Conservation (phyloP, 2,329 filamentous ascomycete genomes). For the Myriosclerotinia duriaeana region DNA sequence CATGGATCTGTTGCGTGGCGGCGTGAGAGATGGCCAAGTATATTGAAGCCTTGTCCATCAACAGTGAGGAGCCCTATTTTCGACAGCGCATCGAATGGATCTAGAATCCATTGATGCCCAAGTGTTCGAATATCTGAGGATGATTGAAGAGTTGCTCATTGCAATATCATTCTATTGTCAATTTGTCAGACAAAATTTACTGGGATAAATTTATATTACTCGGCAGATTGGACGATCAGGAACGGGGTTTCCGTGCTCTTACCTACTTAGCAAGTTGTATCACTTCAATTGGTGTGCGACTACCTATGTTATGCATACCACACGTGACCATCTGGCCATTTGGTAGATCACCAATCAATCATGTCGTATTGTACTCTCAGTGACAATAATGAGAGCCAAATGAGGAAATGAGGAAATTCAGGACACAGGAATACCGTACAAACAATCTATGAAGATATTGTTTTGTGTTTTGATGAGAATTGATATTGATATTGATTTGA, state of each 20-base stretch:
- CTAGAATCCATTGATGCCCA: slow-evolving; percentile 36
- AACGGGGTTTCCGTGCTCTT: slow-evolving; percentile 17
- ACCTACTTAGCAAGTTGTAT: slow-evolving; percentile 4
- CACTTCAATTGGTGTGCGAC: neutral
- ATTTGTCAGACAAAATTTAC: slow-evolving; percentile 20
- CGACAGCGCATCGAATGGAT: slow-evolving; percentile 36
- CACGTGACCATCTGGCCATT: neutral
- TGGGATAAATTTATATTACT: slow-evolving; percentile 15
- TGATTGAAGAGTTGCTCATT: slow-evolving; percentile 13
- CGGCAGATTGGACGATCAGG: slow-evolving; percentile 22
- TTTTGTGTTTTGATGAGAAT: neutral
- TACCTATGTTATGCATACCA: neutral
- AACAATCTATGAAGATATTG: neutral
- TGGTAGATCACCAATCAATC: neutral
- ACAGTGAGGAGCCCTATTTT: slow-evolving; percentile 31
- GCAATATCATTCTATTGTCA: neutral
- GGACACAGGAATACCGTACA: neutral
- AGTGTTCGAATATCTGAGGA: slow-evolving; percentile 23
- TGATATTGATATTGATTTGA: neutral
- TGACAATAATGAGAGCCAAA: neutral
- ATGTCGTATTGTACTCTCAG: neutral
- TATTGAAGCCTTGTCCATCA: slow-evolving; percentile 25
- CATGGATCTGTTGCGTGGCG: slow-evolving; percentile 35
- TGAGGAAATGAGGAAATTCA: neutral
- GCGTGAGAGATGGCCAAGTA: slow-evolving; percentile 38